Conservation (phyloP, 257 asterid genomes). For the Fraxinus anomala region DNA sequence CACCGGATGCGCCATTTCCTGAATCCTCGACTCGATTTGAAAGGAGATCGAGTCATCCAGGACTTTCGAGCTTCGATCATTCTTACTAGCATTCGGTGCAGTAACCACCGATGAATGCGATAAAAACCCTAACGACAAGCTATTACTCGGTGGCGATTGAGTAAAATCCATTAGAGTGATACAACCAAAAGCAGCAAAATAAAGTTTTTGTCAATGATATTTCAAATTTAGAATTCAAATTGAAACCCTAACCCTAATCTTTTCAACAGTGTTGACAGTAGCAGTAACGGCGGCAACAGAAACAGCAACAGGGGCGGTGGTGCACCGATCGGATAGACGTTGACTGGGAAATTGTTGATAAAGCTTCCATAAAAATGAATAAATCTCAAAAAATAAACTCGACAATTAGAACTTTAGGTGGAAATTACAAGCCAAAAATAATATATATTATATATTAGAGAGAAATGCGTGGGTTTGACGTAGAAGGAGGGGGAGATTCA, state of each 20-base stretch:
- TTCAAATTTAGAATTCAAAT: constrained; percentile 14
- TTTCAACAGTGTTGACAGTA: constrained; percentile 31
- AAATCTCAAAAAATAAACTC: not conserved
- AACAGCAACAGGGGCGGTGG: constrained; percentile 17
- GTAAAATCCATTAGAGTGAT: constrained; percentile 59
- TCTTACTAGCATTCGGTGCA: constrained; percentile 22
- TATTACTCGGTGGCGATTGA: constrained; percentile 47
- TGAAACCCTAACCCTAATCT: not conserved
- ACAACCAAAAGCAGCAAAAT: not conserved
- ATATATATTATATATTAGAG: not conserved
- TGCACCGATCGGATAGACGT: not conserved
- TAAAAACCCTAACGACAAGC: constrained; percentile 60
- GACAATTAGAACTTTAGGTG: not conserved
- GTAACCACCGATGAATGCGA: constrained; percentile 42
- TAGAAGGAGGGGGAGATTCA: constrained; percentile 24
- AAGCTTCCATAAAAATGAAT: constrained; percentile 37
- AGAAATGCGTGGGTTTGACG: constrained; percentile 45
- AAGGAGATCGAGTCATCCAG: constrained; percentile 57
- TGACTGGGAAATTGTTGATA: constrained; percentile 22
- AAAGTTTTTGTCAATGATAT: not conserved
- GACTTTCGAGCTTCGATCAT: constrained; percentile 39
- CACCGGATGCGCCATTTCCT: constrained; percentile 40
- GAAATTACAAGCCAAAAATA: not conserved
- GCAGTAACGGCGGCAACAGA: constrained; percentile 18
- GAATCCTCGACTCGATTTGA: constrained; percentile 60